Evolutionary conservation across 352 stramenopile species (phyloP), one percentile per base, ranked within the genome.

Genomic region (Globisporangium viniferum): DNA sequence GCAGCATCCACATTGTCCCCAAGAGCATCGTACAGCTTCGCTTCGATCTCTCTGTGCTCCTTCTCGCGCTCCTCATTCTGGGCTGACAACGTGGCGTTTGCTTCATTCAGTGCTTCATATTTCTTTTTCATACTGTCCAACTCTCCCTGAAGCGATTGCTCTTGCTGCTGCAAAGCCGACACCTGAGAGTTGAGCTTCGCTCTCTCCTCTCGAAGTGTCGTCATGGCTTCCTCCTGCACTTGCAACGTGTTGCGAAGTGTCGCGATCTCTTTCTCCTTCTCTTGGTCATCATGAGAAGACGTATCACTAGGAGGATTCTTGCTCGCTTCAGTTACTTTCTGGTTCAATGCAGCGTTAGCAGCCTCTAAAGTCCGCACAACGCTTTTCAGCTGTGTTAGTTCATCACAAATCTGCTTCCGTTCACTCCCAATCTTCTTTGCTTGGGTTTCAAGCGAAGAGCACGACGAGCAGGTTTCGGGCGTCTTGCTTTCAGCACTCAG

Each of bases 381-480:
- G n/a, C n/a, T 24, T 44, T 78, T 80, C 0, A 66, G 62, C 36
- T 58, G 65, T 59, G 66, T 18, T 22, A 76, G 41, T 41, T 78
- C 72, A 22, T 15, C 59, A 12, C 72, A 69, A 66, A 36, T 20
- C 14, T 36, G 27, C n/a, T 60, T 20, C 20, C 29, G 33, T 8
- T 63, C 64, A 27, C 8, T 33, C 41, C 60, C 55, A 29, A 36
- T 4, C 20, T 27, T 29, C 48, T 27, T 54, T 15, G n/a, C 48
- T 27, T 54, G 48, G 48, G n/a, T 8, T 54, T 54, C 48, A 27
- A 54, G 15, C 48, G 20, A 22, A 7, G 18, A 7, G n/a, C 48
- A 54, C 7, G n/a, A 27, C n/a, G 20, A 15, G 8, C 48, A 54
- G 6, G 48, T 20, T 22, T 54, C 48, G 15, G 20, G 15, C 2